Evolutionary conservation across 2,329 filamentous ascomycete genomes (phyloP).

Genomic region (Dothidotthia symphoricarpi): DNA sequence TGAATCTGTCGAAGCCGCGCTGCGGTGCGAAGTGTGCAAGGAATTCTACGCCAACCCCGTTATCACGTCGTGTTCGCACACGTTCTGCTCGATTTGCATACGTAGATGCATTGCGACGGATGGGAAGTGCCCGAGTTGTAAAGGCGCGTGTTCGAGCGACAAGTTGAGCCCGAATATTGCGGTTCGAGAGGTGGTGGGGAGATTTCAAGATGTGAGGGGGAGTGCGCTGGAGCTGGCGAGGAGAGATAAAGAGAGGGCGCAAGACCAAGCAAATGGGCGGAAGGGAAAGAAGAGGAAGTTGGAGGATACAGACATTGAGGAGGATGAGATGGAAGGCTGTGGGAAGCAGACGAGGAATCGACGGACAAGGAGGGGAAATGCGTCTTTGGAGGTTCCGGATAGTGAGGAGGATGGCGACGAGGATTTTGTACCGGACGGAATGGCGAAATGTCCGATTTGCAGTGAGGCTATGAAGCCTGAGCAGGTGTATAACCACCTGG

Average conservation of each 20-base stretch:
- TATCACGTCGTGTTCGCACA: constrained; percentile 91
- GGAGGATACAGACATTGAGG: constrained; percentile 51
- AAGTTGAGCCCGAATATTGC: constrained; percentile 83
- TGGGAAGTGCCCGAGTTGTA: constrained; percentile 84
- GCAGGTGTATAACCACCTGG: constrained; percentile 77
- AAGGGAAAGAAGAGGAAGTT: constrained; percentile 51
- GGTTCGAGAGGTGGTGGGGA: constrained; percentile 78
- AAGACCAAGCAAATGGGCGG: constrained; percentile 18
- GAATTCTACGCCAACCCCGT: constrained; percentile 95
- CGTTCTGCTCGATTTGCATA: constrained; percentile 96
- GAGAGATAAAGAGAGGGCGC: constrained; percentile 41
- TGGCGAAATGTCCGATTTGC: constrained; percentile 84
- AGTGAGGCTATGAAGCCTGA: constrained; percentile 73
- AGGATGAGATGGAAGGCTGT: constrained; percentile 29
- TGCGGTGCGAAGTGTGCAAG: constrained; percentile 97
- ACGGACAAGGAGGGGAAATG: constrained; percentile 41
- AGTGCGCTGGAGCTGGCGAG: constrained; percentile 64
- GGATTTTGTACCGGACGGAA: constrained; percentile 61
- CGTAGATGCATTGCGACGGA: constrained; percentile 78
- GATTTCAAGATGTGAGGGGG: constrained; percentile 67
- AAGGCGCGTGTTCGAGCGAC: constrained; percentile 74
- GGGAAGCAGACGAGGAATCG: constrained; percentile 31
- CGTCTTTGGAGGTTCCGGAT: constrained; percentile 39
- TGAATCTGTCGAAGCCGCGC: constrained; percentile 71
- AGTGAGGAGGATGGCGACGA: constrained; percentile 42